Base-by-base conservation (phyloP, 257 asterid species). In the Capsicum baccatum region DNA sequence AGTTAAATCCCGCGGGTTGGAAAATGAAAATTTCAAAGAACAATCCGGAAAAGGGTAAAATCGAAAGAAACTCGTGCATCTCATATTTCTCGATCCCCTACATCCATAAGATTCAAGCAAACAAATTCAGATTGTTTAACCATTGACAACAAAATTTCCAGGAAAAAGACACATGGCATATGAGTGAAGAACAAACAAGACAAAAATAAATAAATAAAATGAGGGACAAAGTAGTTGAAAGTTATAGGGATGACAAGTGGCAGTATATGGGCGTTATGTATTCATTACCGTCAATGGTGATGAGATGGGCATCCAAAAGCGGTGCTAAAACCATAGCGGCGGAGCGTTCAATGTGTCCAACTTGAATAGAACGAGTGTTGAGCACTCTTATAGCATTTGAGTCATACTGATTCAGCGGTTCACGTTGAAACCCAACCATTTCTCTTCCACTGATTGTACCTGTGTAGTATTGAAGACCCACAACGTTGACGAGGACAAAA, bases 341-440 rank as follows among this genome's bases (percentile, higher is more conserved):
- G 10, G 88, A 6, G 81, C 92, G 91, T 80, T 94, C 97, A 58
- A 95, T 81, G 90, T 87, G 81, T 21, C 98, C 98, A 35, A 95
- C 95, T 86, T 94, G 98, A 9, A 79, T 81, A 8, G 89, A 84
- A 86, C 91, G 33, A 64, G 87, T 87, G 86, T 95, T 94, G 57
- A 95, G 84, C 59, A 94, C 98, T 83, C 84, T 88, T 33, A 95
- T 95, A 12, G 98, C 98, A 83, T 93, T 89, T 1, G 9, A 83
- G 55, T 95, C 98, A 68, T 85, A 63, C 1, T 90, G 90, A 58
- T 95, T 92, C 68, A 89, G 74, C 11, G 91, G 94, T 6, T 94
- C 95, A 37, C 98, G 94, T 56, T 92, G 91, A 76, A 95, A 86
- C n/a, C 93, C 94, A 76, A 95, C 96, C 73, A 92, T 62, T 79